Percentiles rank a stretch among this genome's conserved stretches.
These are phyloP conservation scores for Hypoxylon perforatum DNA, from an alignment of 495 filamentous ascomycete genomes.

Conservation along the genomic window DNA sequence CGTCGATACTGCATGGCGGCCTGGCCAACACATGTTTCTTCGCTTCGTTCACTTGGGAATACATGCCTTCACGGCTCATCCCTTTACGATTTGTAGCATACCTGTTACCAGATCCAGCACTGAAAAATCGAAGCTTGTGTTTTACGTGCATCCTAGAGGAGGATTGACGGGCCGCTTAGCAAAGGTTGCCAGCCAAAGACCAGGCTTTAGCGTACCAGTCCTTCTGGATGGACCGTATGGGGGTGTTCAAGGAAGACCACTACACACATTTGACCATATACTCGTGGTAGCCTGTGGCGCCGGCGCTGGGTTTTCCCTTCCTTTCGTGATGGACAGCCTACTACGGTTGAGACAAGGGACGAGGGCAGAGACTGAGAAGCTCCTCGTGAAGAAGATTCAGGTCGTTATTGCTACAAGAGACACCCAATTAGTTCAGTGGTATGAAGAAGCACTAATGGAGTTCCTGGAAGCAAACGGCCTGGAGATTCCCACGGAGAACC, in stretches of 20 bases:
- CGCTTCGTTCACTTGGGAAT: conserved; percentile 74
- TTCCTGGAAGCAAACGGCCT: conserved; percentile 32
- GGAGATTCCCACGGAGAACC: conserved; percentile 23
- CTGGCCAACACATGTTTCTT: conserved; percentile 84
- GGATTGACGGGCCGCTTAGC: conserved; percentile 39
- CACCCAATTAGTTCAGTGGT: conserved; percentile 44
- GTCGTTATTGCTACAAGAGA: conserved; percentile 52
- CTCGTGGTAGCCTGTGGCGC: conserved; percentile 67
- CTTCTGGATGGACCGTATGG: conserved; percentile 84
- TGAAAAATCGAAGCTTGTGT: conserved; percentile 28
- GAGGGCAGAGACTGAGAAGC: conserved; percentile 4
- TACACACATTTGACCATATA: conserved; percentile 47
- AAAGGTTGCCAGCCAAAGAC: conserved; percentile 10
- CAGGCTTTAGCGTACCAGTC: conserved; percentile 62
- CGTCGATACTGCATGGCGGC: conserved; percentile 71
- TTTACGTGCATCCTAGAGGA: conserved; percentile 40
- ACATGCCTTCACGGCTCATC: conserved; percentile 73
- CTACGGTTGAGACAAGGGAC: conserved; percentile 22
- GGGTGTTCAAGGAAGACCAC: conserved; percentile 52
- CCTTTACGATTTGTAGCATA: conserved; percentile 80
- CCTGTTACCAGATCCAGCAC: conserved; percentile 49
- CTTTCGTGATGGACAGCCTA: conserved; percentile 49
- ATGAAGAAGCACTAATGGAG: conserved; percentile 41
- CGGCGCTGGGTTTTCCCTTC: conserved; percentile 63
- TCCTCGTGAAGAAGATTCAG: conserved; percentile 32